Base-by-base conservation (phyloP, 83 land plant species). In the Picea engelmannii region DNA sequence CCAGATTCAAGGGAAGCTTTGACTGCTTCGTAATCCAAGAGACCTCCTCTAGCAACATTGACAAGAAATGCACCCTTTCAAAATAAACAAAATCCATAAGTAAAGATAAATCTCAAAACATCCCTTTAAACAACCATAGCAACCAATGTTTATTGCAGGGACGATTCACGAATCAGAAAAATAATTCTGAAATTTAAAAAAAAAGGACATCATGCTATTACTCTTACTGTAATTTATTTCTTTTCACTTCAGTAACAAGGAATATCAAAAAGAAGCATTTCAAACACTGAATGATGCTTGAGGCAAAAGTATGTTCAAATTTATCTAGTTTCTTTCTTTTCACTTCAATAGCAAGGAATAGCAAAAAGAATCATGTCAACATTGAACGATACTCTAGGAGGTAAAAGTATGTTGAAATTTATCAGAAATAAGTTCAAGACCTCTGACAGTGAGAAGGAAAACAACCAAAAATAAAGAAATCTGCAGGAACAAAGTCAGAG, bases 21-120 rank as follows among this genome's bases (percentile, higher is more conserved):
- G 66, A 93, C 89, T 64, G 99, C 90, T 18, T 85, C 85, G 67
- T 97, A 97, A 82, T 97, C 96, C 24, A 97, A 65, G 49, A 97
- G 83, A 31, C 95, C 96, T 31, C 99, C 99, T 38, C 99, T 92
- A 64, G 99, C 98, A 89, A 97, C 78, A 82, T 97, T 97, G 40
- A 97, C 94, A 63, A 97, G 59, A 63, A 81, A 82, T 12, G 95
- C 86, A 69, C 98, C 99, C 99, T 96, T 49, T n/a, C 76, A 23
- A 78, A 62, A 23, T 65, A 62, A 73, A 52, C 77, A 47, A 10
- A 83, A 63, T 61, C 13, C 52, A 55, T 25, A 76, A 76, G 60
- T 40, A 76, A 55, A 76, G 35, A 55, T 27, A 73, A 76, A 24
- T 24, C 58, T 52, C 58, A 4, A 58, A 52, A 76, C 15, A 55